A percentile compares a stretch with the other conserved stretches of the same genome.
Evolutionary conservation across 2,329 filamentous ascomycete genomes (phyloP).

Genomic region (Tolypocladium endophyticum): DNA sequence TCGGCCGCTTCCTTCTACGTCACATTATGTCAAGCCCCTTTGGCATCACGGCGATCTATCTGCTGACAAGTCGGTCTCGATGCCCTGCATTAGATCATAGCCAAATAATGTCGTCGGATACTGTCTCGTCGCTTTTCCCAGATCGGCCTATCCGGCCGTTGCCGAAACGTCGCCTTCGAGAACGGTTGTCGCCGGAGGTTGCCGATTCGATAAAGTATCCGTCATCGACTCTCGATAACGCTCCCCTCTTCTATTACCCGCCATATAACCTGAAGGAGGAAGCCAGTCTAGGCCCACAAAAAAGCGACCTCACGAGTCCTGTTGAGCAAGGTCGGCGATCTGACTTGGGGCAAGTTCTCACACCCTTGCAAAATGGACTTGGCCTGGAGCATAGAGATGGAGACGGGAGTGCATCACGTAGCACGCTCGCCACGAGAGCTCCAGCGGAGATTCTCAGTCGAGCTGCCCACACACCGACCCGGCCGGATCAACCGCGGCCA

Average conservation of each 20-base stretch:
- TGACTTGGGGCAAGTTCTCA: constrained; percentile 13
- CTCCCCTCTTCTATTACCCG: constrained; percentile 59
- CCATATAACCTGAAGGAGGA: constrained; percentile 45
- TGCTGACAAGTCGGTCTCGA: constrained; percentile 16
- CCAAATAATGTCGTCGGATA: constrained; percentile 58
- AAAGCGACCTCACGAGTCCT: constrained; percentile 9
- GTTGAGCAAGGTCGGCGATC: constrained; percentile 11
- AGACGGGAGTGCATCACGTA: constrained; percentile 33
- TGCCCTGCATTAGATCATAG: constrained; percentile 27
- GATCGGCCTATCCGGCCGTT: constrained; percentile 89
- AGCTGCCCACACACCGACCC: constrained; percentile 29
- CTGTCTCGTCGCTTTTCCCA: constrained; percentile 69
- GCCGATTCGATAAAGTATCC: constrained; percentile 77
- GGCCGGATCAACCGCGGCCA: constrained; percentile 33
- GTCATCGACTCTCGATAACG: constrained; percentile 57
- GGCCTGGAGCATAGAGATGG: constrained; percentile 51
- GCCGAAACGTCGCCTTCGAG: constrained; percentile 78
- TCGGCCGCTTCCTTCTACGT: constrained; percentile 1
- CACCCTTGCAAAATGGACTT: constrained; percentile 23
- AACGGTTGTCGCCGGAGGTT: constrained; percentile 75
- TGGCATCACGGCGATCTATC: constrained; percentile 9
- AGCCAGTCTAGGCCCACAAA: constrained; percentile 6
- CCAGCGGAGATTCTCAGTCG: constrained; percentile 35
- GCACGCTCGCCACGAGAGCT: constrained; percentile 32
- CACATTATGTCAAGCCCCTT: constrained; percentile 7